These are phyloP conservation scores for Fusarium humuli DNA, from an alignment of 2,329 filamentous ascomycete species.

Conservation along the genomic window DNA sequence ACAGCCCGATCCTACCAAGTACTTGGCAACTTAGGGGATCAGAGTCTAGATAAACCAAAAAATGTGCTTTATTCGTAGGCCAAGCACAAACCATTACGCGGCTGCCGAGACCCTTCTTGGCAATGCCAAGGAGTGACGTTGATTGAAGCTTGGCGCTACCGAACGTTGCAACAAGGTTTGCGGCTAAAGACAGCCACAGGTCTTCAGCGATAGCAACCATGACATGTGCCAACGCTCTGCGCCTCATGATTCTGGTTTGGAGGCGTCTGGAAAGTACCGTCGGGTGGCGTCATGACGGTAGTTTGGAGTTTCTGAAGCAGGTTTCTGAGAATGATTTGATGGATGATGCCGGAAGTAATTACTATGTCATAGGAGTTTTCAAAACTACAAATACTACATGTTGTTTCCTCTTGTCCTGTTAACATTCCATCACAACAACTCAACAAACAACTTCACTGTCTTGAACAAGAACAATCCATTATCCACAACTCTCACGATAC, in stretches of 20 bases:
- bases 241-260: not conserved
- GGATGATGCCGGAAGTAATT: not conserved
- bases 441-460: not conserved
- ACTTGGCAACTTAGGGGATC: not conserved
- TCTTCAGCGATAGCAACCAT: not conserved
- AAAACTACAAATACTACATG: conserved; percentile 5
- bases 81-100: conserved; percentile 6
- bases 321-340: not conserved
- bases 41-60: not conserved
- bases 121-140: conserved; percentile 5
- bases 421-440: not conserved
- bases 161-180: conserved; percentile 18
- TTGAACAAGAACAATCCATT: not conserved
- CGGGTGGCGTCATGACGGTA: conserved; percentile 21
- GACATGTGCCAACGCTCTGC: conserved; percentile 25
- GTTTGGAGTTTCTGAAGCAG: not conserved
- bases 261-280: not conserved
- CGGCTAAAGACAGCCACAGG: conserved; percentile 9
- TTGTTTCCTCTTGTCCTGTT: not conserved
- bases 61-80: not conserved
- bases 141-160: conserved; percentile 12
- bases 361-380: not conserved
- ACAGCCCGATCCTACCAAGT: not conserved
- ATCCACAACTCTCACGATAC: not conserved
- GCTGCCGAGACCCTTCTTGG: conserved; percentile 17